Evolutionary conservation across 306 rosid species (phyloP).

Genomic region (Ormosia semicastrata): DNA sequence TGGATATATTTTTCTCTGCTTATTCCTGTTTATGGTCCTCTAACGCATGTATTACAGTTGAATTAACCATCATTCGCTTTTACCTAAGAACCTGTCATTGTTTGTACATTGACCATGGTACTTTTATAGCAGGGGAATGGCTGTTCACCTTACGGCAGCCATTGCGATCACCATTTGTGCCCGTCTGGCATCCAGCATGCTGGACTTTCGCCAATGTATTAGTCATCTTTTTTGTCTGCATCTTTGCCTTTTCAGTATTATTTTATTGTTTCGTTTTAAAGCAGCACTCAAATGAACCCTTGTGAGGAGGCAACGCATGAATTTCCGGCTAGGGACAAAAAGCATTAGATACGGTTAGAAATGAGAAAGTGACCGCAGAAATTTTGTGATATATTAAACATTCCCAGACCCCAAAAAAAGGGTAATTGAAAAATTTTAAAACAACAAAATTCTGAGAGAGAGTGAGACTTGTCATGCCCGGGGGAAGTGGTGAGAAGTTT

Average conservation of each 20-base stretch:
- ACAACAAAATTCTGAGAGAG: slow-evolving; percentile 23
- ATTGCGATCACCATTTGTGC: slow-evolving; percentile 29
- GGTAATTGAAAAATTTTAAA: slow-evolving; percentile 16
- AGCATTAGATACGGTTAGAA: slow-evolving; percentile 53
- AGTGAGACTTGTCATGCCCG: slow-evolving; percentile 40
- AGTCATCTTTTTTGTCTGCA: slow-evolving; percentile 20
- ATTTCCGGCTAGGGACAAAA: slow-evolving; percentile 64
- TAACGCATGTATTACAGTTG: not conserved
- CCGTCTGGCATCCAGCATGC: slow-evolving; percentile 17
- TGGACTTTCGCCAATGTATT: slow-evolving; percentile 8
- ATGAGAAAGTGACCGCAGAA: slow-evolving; percentile 48
- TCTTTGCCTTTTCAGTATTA: slow-evolving; percentile 25
- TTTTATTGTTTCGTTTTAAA: slow-evolving; percentile 36
- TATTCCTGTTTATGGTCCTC: not conserved
- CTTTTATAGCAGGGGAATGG: slow-evolving; percentile 22
- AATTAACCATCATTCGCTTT: not conserved
- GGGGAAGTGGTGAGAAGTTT: slow-evolving; percentile 32
- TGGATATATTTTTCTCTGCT: not conserved
- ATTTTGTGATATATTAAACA: slow-evolving; percentile 27
- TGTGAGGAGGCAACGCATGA: slow-evolving; percentile 65
- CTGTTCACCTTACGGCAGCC: not conserved
- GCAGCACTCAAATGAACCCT: slow-evolving; percentile 49
- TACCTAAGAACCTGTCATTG: slow-evolving; percentile 5
- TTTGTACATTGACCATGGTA: slow-evolving; percentile 15
- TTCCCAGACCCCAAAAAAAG: slow-evolving; percentile 24